These are phyloP conservation scores for Lactarius deliciosus DNA, from an alignment of 768 basidiomycete genomes.

Conservation along the genomic window DNA sequence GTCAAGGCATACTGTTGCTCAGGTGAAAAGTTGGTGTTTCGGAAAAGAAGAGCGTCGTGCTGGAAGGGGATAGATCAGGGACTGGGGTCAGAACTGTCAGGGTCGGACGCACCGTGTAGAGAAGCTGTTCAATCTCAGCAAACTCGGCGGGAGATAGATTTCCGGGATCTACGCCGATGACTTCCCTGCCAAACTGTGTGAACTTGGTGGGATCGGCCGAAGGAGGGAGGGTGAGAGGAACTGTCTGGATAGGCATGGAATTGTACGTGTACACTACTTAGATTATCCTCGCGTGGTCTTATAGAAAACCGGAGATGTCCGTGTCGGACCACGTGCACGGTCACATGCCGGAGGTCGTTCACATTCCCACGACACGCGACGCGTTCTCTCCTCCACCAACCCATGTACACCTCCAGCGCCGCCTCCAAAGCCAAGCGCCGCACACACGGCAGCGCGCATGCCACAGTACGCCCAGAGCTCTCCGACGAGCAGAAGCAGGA, in stretches of 20 bases:
- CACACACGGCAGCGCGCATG: constrained; percentile 37
- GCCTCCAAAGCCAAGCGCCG: constrained; percentile 68
- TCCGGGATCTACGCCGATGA: constrained; percentile 70
- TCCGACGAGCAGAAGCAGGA: constrained; percentile 91
- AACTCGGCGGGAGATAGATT: constrained; percentile 59
- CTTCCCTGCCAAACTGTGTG: constrained; percentile 70
- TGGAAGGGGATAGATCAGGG: constrained; percentile 34
- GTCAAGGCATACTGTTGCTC: constrained; percentile 85
- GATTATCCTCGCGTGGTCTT: no score
- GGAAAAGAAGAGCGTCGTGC: constrained; percentile 76
- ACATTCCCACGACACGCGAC: constrained; percentile 15
- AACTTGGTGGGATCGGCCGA: constrained; percentile 69
- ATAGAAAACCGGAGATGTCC: not conserved
- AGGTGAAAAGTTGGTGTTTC: constrained; percentile 63
- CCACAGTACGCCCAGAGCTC: constrained; percentile 77
- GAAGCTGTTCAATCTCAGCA: constrained; percentile 61
- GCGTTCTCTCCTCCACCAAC: not conserved
- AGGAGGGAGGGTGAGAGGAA: constrained; percentile 68
- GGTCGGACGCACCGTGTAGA: constrained; percentile 64
- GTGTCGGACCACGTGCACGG: not conserved
- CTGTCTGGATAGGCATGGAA: constrained; percentile 65
- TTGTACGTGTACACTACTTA: not conserved
- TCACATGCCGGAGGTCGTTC: not conserved
- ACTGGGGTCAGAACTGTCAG: not conserved
- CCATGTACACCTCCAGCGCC: constrained; percentile 60